Conservation (phyloP, 352 stramenopile genomes). For the Globisporangium ultimum region DNA sequence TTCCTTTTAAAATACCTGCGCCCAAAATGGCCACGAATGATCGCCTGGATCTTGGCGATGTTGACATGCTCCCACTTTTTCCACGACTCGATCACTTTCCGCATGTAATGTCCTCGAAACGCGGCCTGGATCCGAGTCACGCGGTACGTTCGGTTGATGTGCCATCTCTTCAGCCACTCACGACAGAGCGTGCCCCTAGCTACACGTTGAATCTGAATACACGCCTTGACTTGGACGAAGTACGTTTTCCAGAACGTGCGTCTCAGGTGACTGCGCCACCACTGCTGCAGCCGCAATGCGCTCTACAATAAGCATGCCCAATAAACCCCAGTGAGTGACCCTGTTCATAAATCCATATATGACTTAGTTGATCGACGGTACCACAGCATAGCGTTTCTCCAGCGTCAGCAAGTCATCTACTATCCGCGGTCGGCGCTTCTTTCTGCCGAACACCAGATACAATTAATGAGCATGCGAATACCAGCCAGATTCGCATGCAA, state of each 20-base stretch:
- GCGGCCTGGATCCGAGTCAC: constrained; percentile 55
- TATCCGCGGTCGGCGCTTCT: constrained; percentile 48
- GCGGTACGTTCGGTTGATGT: constrained; percentile 43
- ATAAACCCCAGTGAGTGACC: not conserved
- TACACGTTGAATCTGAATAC: constrained; percentile 53
- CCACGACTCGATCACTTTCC: constrained; percentile 42
- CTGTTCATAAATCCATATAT: not conserved
- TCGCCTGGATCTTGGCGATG: constrained; percentile 54
- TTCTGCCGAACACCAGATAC: constrained; percentile 21
- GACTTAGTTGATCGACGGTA: constrained; percentile 1
- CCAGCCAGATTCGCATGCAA: too few species aligned
- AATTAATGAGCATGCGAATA: not conserved
- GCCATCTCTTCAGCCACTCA: constrained; percentile 44
- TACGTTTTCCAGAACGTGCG: constrained; percentile 45
- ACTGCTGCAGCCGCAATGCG: constrained; percentile 46
- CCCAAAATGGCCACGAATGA: constrained; percentile 48
- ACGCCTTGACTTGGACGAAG: constrained; percentile 33
- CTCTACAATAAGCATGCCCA: constrained; percentile 19
- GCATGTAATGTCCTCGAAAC: constrained; percentile 54
- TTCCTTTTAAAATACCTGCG: constrained; percentile 10
- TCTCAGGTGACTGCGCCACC: constrained; percentile 45
- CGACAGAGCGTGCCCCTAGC: constrained; percentile 51
- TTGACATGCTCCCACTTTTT: constrained; percentile 60
- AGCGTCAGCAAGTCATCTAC: constrained; percentile 72
- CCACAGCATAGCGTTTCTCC: constrained; percentile 47